Evolutionary conservation across 2,329 filamentous ascomycete genomes (phyloP).

Genomic region (Endoconidiophora polonica): DNA sequence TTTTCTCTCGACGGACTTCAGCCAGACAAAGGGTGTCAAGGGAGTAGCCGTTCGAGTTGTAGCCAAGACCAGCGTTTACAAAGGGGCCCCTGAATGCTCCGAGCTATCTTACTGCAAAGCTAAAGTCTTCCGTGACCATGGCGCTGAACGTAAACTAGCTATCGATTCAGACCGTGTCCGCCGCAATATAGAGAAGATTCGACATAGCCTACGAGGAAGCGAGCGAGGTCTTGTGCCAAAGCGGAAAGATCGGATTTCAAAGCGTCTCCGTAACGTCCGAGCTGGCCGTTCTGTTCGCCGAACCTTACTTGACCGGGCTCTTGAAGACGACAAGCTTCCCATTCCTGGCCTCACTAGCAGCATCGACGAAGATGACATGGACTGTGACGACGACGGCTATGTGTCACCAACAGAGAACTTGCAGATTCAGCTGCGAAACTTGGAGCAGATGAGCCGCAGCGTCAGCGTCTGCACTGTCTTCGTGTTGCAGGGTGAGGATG

Average conservation of each 20-base stretch:
- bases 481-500: constrained; percentile 59
- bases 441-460: constrained; percentile 81
- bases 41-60: constrained; percentile 89
- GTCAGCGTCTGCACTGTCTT: constrained; percentile 63
- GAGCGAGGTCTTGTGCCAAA: constrained; percentile 5
- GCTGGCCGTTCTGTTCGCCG: constrained; percentile 1
- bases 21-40: constrained; percentile 96
- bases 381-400: constrained; percentile 8
- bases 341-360: background rate
- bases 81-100: constrained; percentile 22
- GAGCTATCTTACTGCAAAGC: constrained; percentile 94
- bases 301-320: background rate
- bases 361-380: constrained; percentile 6
- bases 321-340: constrained; percentile 5
- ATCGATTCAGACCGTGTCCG: constrained; percentile 92
- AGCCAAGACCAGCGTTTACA: constrained; percentile 65
- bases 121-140: constrained; percentile 91
- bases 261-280: constrained; percentile 2
- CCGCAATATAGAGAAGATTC: constrained; percentile 90
- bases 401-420: constrained; percentile 9
- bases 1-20: constrained; percentile 96
- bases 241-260: constrained; percentile 11
- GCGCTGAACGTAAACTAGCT: constrained; percentile 83
- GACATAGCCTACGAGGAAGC: constrained; percentile 33
- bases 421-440: constrained; percentile 57